Conservation (phyloP, 208 protist genomes). For the Acanthamoeba quina region DNA sequence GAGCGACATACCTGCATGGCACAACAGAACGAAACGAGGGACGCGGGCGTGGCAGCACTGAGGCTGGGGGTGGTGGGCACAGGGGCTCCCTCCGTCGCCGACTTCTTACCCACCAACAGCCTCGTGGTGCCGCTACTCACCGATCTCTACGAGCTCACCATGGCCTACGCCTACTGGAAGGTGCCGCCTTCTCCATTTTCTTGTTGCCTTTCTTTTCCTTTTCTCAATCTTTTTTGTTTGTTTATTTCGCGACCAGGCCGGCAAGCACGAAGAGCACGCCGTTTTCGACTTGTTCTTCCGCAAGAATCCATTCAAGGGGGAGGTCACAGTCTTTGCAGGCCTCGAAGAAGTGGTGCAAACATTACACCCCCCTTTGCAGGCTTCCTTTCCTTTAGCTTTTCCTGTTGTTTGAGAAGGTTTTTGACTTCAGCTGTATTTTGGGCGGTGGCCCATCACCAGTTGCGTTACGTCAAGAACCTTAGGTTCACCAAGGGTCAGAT, state of each 20-base stretch:
- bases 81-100: not conserved
- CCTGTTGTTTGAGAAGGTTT: not conserved
- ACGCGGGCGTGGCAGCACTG: not conserved
- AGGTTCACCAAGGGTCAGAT: conserved; percentile 41
- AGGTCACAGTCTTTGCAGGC: conserved; percentile 92
- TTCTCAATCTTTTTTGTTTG: not conserved
- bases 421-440: too few species aligned
- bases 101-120: conserved; percentile 32
- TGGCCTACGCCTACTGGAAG: conserved; percentile 90
- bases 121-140: conserved; percentile 29
- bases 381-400: not conserved
- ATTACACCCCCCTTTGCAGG: not conserved
- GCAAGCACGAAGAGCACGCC: conserved; percentile 82
- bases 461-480: conserved; percentile 30
- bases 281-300: conserved; percentile 94
- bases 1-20: not conserved
- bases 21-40: not conserved
- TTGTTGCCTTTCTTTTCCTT: not conserved
- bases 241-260: conserved; percentile 73
- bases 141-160: conserved; percentile 88
- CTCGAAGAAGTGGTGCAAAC: conserved; percentile 83
- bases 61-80: not conserved
- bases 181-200: not conserved
- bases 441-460: not conserved
- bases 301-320: conserved; percentile 93